Evolutionary conservation across 768 basidiomycete genomes (phyloP).

Genomic region (Rhodotorula diobovata): DNA sequence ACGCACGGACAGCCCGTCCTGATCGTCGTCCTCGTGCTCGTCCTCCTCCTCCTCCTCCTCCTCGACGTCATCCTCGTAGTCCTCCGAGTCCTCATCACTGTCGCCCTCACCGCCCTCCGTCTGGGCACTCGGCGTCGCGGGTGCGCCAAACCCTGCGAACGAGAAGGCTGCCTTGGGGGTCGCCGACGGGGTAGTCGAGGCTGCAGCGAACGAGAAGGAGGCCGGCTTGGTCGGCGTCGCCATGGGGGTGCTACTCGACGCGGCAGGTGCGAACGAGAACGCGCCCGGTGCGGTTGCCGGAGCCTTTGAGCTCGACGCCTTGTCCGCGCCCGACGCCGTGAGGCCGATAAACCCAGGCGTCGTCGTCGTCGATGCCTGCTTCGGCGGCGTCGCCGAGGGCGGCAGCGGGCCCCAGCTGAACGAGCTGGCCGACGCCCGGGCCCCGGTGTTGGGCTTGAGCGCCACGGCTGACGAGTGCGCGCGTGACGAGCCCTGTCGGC

Average conservation of each 20-base stretch:
- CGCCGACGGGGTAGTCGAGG: neutral
- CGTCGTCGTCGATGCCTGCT: neutral
- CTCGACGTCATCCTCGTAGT: neutral
- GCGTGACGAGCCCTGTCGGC: constrained; percentile 1
- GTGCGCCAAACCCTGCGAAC: neutral
- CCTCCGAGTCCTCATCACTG: neutral
- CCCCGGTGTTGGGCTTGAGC: constrained; percentile 4
- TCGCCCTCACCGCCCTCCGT: neutral
- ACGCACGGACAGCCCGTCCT: constrained; percentile 1
- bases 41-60: neutral
- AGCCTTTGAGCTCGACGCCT: neutral
- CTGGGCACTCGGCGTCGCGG: neutral
- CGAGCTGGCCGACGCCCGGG: neutral
- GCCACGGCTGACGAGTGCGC: constrained; percentile 22
- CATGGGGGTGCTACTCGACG: neutral
- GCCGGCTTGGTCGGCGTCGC: neutral
- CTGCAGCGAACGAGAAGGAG: neutral
- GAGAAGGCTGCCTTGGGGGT: neutral
- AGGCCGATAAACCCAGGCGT: neutral
- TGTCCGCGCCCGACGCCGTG: neutral
- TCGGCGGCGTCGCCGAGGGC: neutral
- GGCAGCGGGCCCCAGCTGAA: constrained; percentile 35
- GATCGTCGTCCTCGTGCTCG: neutral
- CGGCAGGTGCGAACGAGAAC: constrained; percentile 7
- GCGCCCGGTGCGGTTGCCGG: neutral